phyloP scores from a whole-genome alignment of 345 rosid species.

The Arabidopsis suecica region DNA sequence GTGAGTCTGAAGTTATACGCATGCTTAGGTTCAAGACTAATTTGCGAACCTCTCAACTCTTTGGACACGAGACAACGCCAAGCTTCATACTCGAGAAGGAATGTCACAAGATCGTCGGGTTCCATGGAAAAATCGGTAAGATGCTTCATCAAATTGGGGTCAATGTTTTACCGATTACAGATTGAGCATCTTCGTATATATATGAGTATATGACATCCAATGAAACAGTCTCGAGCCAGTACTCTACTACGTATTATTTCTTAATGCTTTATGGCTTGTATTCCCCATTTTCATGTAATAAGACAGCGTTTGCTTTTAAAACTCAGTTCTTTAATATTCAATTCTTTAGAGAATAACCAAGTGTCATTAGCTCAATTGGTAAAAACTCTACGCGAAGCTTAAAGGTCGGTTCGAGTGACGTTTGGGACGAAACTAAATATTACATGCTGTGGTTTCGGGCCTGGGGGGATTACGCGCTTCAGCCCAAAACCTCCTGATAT shows the following conservation, averaged over 20 bases:
- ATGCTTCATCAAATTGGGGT: slow-evolving; percentile 25
- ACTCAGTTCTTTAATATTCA: no score
- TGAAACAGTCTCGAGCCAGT: neutral
- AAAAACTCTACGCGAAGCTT: no score
- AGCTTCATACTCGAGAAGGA: slow-evolving; percentile 6
- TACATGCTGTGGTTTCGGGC: no score
- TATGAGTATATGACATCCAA: neutral
- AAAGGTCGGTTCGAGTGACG: no score
- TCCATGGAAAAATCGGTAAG: slow-evolving; percentile 19
- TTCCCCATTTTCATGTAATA: neutral
- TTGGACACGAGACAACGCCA: neutral
- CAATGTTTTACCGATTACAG: slow-evolving; percentile 1
- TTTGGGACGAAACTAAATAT: no score
- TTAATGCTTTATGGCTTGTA: neutral
- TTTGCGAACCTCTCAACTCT: neutral
- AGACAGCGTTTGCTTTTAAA: neutral
- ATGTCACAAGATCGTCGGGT: slow-evolving; percentile 16
- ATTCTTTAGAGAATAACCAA: no score
- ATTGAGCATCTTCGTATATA: neutral
- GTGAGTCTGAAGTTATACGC: neutral
- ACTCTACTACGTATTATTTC: neutral
- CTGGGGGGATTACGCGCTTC: no score
- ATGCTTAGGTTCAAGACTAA: slow-evolving; percentile 27
- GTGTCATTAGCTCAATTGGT: no score
- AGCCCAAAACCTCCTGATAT: no score